Evolutionary conservation across 768 basidiomycete species (phyloP).

Genomic region (Agrocybe pediades): DNA sequence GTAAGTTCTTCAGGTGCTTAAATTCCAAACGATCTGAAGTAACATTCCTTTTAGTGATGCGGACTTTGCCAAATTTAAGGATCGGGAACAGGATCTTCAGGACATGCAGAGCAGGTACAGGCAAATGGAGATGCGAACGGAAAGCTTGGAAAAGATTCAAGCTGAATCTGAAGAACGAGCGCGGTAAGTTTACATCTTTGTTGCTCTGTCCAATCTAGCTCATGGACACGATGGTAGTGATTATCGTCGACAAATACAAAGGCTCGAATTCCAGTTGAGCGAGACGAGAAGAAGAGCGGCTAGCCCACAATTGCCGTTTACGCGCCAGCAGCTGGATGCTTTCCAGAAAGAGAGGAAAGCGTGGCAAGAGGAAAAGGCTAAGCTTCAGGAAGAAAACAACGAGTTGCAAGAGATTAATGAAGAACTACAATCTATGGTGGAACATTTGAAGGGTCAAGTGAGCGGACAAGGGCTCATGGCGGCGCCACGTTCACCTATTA

Average conservation of each 20-base stretch:
- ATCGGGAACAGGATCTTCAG: slow-evolving; percentile 59
- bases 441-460: slow-evolving; percentile 60
- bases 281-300: slow-evolving; percentile 46
- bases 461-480: slow-evolving; percentile 43
- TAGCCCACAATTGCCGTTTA: slow-evolving; percentile 27
- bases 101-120: slow-evolving; percentile 57
- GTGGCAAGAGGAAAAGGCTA: slow-evolving; percentile 50
- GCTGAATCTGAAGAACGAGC: slow-evolving; percentile 49
- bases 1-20: slow-evolving; percentile 39
- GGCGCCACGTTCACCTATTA: slow-evolving; percentile 43
- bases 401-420: slow-evolving; percentile 47
- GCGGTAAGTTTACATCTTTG: slow-evolving; percentile 2
- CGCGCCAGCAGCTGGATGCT: slow-evolving; percentile 40
- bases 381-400: slow-evolving; percentile 58
- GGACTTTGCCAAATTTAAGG: slow-evolving; percentile 72
- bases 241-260: slow-evolving; percentile 61
- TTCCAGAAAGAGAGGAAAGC: slow-evolving; percentile 48
- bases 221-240: slow-evolving; percentile 36
- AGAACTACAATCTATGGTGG: slow-evolving; percentile 72
- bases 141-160: slow-evolving; percentile 57
- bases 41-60: slow-evolving; percentile 53
- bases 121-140: slow-evolving; percentile 67
- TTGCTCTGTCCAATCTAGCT: background rate
- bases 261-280: slow-evolving; percentile 57
- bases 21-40: background rate